These are phyloP conservation scores for Cytospora leucostoma DNA, from an alignment of 2,329 filamentous ascomycete genomes.

Conservation along the genomic window DNA sequence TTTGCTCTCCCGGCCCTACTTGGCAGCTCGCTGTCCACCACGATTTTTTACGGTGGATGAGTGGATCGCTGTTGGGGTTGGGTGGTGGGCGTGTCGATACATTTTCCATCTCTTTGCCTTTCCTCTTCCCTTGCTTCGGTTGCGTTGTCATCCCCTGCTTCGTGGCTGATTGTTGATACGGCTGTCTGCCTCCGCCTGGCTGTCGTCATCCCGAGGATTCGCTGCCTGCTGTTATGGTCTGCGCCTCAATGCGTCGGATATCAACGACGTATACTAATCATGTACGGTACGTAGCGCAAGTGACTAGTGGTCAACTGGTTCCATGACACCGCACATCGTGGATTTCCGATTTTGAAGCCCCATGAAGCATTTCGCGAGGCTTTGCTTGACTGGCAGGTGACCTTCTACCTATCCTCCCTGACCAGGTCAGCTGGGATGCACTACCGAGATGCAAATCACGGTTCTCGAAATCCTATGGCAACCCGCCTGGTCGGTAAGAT, in stretches of 20 bases:
- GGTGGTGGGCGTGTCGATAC: slow-evolving; percentile 29
- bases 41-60: slow-evolving; percentile 24
- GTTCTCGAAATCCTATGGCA: too few species aligned
- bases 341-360: not conserved
- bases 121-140: not conserved
- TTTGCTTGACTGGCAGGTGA: too few species aligned
- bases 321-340: not conserved
- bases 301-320: too few species aligned
- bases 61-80: slow-evolving; percentile 17
- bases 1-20: slow-evolving; percentile 44
- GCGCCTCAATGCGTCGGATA: too few species aligned
- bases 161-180: not conserved
- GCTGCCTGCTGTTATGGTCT: too few species aligned
- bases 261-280: too few species aligned
- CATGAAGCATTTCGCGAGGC: not conserved
- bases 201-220: too few species aligned
- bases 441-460: too few species aligned
- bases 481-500: too few species aligned
- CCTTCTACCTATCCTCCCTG: too few species aligned
- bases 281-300: too few species aligned
- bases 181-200: not conserved
- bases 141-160: not conserved
- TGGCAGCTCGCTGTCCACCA: slow-evolving; percentile 8
- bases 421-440: too few species aligned
- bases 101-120: slow-evolving; percentile 7